Percentiles rank a stretch among this genome's conserved stretches.
These are phyloP conservation scores for Mimosa bimucronata DNA, from an alignment of 306 rosid species.

Conservation along the genomic window DNA sequence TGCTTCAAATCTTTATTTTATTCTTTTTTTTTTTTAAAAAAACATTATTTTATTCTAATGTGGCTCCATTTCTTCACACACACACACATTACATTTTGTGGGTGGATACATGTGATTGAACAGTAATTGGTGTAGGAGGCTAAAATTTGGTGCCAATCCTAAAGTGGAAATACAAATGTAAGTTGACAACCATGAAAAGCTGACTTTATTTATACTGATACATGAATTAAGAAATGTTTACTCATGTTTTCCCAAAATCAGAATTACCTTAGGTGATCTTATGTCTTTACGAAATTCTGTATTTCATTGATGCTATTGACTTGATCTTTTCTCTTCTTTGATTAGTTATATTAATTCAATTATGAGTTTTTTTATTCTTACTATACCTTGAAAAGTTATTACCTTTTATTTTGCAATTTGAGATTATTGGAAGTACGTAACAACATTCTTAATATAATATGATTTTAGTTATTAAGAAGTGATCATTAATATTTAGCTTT, in stretches of 20 bases:
- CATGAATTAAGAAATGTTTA: not conserved
- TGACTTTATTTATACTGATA: not conserved
- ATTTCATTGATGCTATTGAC: too few relatives aligned
- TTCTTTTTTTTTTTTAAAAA: too few relatives aligned
- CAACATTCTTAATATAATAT: too few relatives aligned
- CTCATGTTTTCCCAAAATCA: not conserved
- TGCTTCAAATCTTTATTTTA: not conserved
- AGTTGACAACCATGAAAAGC: not conserved
- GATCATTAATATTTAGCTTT: too few relatives aligned
- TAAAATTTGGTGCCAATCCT: not conserved
- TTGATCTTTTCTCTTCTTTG: too few relatives aligned
- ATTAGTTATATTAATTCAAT: too few relatives aligned
- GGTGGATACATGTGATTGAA: slow-evolving; percentile 27
- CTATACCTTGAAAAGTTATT: too few relatives aligned
- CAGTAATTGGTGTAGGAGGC: slow-evolving; percentile 13
- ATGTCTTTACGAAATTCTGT: too few relatives aligned
- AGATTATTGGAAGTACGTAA: too few relatives aligned
- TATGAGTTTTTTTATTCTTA: too few relatives aligned
- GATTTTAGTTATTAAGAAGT: too few relatives aligned
- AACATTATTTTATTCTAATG: not conserved
- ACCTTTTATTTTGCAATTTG: too few relatives aligned
- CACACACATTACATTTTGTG: not conserved
- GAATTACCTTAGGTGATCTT: not conserved
- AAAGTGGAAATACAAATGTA: not conserved
- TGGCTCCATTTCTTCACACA: not conserved